These are phyloP conservation scores for Ophiostoma populinum DNA, from an alignment of 2,329 filamentous ascomycete species.

Conservation along the genomic window DNA sequence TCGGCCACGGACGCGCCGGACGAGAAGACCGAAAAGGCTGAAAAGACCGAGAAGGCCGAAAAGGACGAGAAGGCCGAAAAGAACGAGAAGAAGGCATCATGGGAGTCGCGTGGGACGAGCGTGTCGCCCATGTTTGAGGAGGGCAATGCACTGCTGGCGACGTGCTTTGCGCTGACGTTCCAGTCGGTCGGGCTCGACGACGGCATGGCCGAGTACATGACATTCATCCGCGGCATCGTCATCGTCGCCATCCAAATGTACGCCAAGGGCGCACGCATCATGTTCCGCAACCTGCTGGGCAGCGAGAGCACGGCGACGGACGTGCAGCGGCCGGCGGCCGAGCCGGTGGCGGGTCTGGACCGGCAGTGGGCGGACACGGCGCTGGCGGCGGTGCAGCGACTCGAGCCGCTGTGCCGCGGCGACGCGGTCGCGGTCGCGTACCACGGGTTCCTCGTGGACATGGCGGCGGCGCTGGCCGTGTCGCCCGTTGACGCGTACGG, in stretches of 20 bases:
- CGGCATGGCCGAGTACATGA: conserved; percentile 43
- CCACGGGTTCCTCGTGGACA: conserved; percentile 25
- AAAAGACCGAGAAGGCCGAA: too few relatives aligned
- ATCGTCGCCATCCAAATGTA: conserved; percentile 37
- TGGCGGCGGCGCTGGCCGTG: conserved; percentile 32
- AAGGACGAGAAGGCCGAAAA: too few relatives aligned
- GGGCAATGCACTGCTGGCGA: conserved; percentile 40
- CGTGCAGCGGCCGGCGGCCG: conserved; percentile 27
- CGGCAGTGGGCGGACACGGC: conserved; percentile 30
- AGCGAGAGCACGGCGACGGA: conserved; percentile 23
- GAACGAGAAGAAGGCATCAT: neutral
- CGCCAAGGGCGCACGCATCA: conserved; percentile 31
- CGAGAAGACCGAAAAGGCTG: too few relatives aligned
- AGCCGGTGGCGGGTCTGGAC: conserved; percentile 23
- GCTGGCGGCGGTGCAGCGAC: conserved; percentile 21
- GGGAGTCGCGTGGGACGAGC: neutral
- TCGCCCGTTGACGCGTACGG: conserved; percentile 38
- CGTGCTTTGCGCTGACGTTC: conserved; percentile 41
- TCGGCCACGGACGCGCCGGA: too few relatives aligned
- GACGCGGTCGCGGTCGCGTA: conserved; percentile 28
- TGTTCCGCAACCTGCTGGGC: conserved; percentile 30
- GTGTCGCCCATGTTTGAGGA: conserved; percentile 24
- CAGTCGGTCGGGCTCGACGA: conserved; percentile 40
- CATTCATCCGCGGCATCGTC: conserved; percentile 38
- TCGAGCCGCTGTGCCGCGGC: conserved; percentile 26